These are phyloP conservation scores for Tolypocladium guangdongense DNA, from an alignment of 2,329 filamentous ascomycete species.

Conservation along the genomic window DNA sequence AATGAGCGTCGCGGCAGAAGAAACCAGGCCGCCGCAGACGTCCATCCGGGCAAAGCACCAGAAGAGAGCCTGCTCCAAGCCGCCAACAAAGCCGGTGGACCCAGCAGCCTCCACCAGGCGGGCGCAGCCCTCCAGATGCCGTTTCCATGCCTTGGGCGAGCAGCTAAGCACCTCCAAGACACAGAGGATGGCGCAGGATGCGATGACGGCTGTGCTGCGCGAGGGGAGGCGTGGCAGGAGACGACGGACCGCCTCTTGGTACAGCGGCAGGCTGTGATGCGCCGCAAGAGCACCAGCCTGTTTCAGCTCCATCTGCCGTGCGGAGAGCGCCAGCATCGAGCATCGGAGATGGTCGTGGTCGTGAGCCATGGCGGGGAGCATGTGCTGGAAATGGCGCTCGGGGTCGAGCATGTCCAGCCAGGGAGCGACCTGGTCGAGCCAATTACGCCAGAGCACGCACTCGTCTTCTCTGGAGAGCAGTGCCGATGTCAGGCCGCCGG, in stretches of 20 bases:
- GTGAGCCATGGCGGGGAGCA: slow-evolving; percentile 34
- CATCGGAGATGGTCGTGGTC: slow-evolving; percentile 32
- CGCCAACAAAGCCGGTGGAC: slow-evolving; percentile 38
- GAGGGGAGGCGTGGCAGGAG: slow-evolving; percentile 36
- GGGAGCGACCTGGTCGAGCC: slow-evolving; percentile 28
- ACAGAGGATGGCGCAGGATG: slow-evolving; percentile 41
- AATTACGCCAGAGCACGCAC: slow-evolving; percentile 27
- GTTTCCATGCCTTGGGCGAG: slow-evolving; percentile 35
- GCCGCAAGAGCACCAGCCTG: slow-evolving; percentile 17
- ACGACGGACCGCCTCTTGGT: slow-evolving; percentile 39
- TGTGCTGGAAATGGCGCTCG: slow-evolving; percentile 34
- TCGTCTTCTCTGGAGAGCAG: slow-evolving; percentile 19
- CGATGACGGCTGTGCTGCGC: slow-evolving; percentile 36
- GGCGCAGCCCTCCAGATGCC: slow-evolving; percentile 41
- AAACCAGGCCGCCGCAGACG: slow-evolving; percentile 41
- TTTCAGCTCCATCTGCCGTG: slow-evolving; percentile 38
- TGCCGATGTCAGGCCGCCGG: too few relatives aligned
- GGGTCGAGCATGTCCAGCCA: slow-evolving; percentile 44
- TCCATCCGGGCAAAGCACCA: slow-evolving; percentile 47
- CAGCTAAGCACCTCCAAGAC: slow-evolving; percentile 43
- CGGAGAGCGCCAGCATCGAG: slow-evolving; percentile 39
- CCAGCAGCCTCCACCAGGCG: slow-evolving; percentile 36
- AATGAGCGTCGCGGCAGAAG: slow-evolving; percentile 37
- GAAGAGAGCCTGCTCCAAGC: slow-evolving; percentile 38
- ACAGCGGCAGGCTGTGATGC: slow-evolving; percentile 32